Conservation (phyloP, 441 rosid species). For the Erysimum cheiri region DNA sequence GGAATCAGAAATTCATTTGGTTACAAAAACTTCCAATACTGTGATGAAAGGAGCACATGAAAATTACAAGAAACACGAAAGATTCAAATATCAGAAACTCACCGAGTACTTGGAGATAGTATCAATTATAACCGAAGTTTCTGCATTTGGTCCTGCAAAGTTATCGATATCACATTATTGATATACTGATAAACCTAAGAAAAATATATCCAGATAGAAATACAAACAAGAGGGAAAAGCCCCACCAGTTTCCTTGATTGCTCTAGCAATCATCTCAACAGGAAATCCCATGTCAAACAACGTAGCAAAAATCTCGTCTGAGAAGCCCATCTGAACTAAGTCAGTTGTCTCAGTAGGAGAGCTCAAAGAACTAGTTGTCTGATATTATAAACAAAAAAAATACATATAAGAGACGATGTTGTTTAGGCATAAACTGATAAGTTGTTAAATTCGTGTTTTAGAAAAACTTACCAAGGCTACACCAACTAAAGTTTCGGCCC, state of each 20-base stretch:
- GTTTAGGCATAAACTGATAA: neutral
- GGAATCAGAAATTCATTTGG: slow-evolving; percentile 13
- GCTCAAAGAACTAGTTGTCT: slow-evolving; percentile 59
- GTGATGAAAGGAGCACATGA: neutral
- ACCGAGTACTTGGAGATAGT: slow-evolving; percentile 63
- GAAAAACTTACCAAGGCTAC: slow-evolving; percentile 7
- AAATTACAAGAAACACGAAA: slow-evolving; percentile 6
- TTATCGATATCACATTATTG: slow-evolving; percentile 27
- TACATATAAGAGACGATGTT: neutral
- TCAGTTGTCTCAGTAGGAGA: slow-evolving; percentile 47
- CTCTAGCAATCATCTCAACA: slow-evolving; percentile 61
- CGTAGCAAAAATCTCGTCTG: slow-evolving; percentile 54
- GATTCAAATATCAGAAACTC: slow-evolving; percentile 41
- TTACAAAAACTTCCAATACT: neutral
- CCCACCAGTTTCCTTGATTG: slow-evolving; percentile 69
- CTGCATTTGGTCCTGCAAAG: slow-evolving; percentile 64
- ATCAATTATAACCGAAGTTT: slow-evolving; percentile 63
- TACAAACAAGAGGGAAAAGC: slow-evolving; percentile 11
- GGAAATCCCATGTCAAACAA: slow-evolving; percentile 76
- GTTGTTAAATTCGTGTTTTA: neutral
- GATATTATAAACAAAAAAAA: slow-evolving; percentile 15
- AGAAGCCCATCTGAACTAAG: slow-evolving; percentile 38
- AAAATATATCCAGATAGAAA: slow-evolving; percentile 12
- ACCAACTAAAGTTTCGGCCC: slow-evolving; percentile 10
- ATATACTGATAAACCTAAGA: slow-evolving; percentile 35